A percentile compares a stretch with the other conserved stretches of the same genome.
phyloP scores from a whole-genome alignment of 2,329 filamentous ascomycete genomes.

The Alternaria conjuncta region DNA sequence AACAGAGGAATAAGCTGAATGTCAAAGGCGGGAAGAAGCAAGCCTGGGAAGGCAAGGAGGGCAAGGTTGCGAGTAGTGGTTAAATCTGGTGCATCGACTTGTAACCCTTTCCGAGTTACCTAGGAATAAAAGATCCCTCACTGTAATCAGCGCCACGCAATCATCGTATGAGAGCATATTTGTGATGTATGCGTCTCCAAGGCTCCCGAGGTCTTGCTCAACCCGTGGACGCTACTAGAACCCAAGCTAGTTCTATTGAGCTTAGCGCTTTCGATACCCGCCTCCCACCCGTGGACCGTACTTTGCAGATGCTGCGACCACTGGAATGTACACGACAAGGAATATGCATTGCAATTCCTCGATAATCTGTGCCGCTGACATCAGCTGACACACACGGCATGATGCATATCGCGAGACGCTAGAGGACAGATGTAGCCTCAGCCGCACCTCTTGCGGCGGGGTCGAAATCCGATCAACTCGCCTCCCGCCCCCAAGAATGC shows the following conservation, averaged over 20 bases:
- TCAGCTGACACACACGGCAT: not conserved
- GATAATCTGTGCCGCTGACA: not conserved
- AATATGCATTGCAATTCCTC: rapidly evolving
- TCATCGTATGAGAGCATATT: not conserved
- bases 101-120: too few relatives aligned
- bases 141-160: too few relatives aligned
- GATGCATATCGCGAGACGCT: not conserved
- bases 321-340: not conserved
- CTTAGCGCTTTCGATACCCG: not conserved
- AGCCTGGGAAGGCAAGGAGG: not conserved
- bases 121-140: too few relatives aligned
- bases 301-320: not conserved
- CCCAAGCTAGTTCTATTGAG: not conserved
- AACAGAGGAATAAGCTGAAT: conserved; percentile 28
- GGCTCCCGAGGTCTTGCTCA: too few relatives aligned
- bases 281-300: too few relatives aligned
- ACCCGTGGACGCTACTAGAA: not conserved
- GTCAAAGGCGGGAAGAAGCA: conserved; percentile 29
- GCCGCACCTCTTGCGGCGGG: not conserved
- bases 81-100: not conserved
- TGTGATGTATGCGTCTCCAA: not conserved
- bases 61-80: not conserved
- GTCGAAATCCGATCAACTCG: not conserved
- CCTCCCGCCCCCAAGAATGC: not conserved
- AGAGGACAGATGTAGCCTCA: not conserved